Percentiles rank a stretch among this genome's conserved stretches.
Conservation (phyloP, 2,329 filamentous ascomycete genomes). For the Botrytis deweyae region DNA sequence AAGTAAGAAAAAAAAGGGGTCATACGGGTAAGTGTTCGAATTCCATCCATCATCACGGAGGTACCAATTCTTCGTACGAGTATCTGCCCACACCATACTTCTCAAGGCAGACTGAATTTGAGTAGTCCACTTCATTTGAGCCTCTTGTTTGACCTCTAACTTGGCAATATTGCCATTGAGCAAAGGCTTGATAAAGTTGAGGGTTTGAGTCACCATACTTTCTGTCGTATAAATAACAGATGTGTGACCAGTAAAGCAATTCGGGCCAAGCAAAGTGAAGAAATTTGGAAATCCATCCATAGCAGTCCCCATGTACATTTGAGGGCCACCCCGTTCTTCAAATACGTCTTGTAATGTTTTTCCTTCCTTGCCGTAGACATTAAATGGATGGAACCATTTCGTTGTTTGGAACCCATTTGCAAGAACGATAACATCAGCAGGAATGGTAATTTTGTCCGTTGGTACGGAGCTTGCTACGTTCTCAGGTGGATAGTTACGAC, state of each 20-base stretch:
- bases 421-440: constrained; percentile 57
- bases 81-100: constrained; percentile 48
- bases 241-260: constrained; percentile 57
- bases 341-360: constrained; percentile 52
- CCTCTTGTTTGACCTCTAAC: constrained; percentile 50
- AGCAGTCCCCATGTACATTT: constrained; percentile 57
- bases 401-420: constrained; percentile 58
- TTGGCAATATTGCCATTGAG: constrained; percentile 46
- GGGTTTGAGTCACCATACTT: constrained; percentile 54
- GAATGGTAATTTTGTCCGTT: constrained; percentile 44
- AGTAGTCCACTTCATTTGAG: constrained; percentile 47
- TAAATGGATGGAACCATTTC: constrained; percentile 54
- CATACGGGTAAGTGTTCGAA: constrained; percentile 47
- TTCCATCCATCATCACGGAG: constrained; percentile 48
- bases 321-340: constrained; percentile 54
- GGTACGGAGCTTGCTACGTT: constrained; percentile 29
- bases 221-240: constrained; percentile 57
- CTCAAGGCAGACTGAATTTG: constrained; percentile 49
- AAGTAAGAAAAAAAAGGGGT: constrained; percentile 6
- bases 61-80: constrained; percentile 52
- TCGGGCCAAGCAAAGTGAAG: constrained; percentile 59
- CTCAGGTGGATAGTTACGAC: constrained; percentile 45
- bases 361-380: constrained; percentile 49
- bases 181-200: constrained; percentile 55
- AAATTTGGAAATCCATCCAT: constrained; percentile 60